These are phyloP conservation scores for Aspergillus baeticus DNA, from an alignment of 495 filamentous ascomycete genomes.

Conservation along the genomic window DNA sequence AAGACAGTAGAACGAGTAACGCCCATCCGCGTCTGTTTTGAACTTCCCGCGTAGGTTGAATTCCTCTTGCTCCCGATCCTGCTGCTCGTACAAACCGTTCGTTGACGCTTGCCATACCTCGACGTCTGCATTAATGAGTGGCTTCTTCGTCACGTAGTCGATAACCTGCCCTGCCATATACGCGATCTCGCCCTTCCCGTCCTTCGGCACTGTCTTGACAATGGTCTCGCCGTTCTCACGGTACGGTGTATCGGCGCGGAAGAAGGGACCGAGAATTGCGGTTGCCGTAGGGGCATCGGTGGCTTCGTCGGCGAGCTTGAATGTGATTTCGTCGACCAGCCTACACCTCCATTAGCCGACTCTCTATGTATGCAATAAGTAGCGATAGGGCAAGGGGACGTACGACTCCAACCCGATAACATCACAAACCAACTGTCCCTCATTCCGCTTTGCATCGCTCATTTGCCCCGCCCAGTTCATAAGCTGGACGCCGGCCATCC, in stretches of 20 bases:
- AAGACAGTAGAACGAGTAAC: conserved; percentile 66
- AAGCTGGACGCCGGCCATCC: conserved; percentile 49
- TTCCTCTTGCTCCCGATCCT: conserved; percentile 68
- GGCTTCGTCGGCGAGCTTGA: conserved; percentile 55
- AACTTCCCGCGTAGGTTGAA: conserved; percentile 75
- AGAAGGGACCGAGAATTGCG: conserved; percentile 76
- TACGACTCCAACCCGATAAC: conserved; percentile 70
- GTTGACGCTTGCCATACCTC: conserved; percentile 78
- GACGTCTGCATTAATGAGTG: conserved; percentile 61
- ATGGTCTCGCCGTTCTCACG: conserved; percentile 65
- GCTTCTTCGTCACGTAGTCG: conserved; percentile 53
- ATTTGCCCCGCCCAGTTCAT: conserved; percentile 73
- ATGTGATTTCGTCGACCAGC: conserved; percentile 76
- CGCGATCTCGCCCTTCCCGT: conserved; percentile 56
- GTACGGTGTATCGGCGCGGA: conserved; percentile 64
- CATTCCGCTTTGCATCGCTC: conserved; percentile 69
- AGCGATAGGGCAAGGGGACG: conserved; percentile 17
- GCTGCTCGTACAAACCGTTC: conserved; percentile 79
- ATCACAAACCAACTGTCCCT: conserved; percentile 70
- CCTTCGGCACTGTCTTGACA: conserved; percentile 49
- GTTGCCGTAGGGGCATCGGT: conserved; percentile 60
- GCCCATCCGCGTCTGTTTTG: conserved; percentile 60
- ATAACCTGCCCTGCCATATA: conserved; percentile 64
- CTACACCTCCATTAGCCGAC: conserved; percentile 18
- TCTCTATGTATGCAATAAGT: not conserved